Evolutionary conservation across 2,329 filamentous ascomycete species (phyloP).

Genomic region (Phyllosticta paracitricarpa): DNA sequence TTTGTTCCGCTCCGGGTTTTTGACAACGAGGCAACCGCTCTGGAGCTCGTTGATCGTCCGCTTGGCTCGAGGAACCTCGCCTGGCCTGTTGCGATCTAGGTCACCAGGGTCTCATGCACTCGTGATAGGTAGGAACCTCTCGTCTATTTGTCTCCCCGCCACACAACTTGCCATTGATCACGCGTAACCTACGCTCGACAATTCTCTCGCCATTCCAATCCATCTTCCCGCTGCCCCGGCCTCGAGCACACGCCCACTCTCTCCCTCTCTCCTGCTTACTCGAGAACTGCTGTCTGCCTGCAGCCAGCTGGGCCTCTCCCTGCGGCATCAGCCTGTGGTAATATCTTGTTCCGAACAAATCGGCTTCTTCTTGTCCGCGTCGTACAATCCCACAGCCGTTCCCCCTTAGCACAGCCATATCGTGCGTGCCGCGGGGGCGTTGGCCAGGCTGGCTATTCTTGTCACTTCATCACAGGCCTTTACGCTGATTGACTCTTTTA

Average conservation of each 20-base stretch:
- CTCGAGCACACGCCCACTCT: neutral
- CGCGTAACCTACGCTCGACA: conserved; percentile 1
- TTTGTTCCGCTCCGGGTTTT: neutral
- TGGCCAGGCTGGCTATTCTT: conserved; percentile 2
- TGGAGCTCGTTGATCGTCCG: conserved; percentile 1
- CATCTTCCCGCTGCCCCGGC: neutral
- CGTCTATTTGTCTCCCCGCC: conserved; percentile 2
- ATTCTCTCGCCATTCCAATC: conserved; percentile 4
- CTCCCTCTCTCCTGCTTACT: neutral
- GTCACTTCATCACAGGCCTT: neutral
- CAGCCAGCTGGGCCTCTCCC: conserved; percentile 9
- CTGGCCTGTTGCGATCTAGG: conserved; percentile 5
- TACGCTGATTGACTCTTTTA: neutral
- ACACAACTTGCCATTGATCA: conserved; percentile 7
- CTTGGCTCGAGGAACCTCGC: conserved; percentile 6
- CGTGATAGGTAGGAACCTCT: conserved; percentile 8
- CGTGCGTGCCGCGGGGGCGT: neutral
- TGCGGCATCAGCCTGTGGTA: conserved; percentile 1
- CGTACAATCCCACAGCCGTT: conserved; percentile 1
- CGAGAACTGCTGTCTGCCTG: neutral
- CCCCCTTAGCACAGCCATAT: neutral
- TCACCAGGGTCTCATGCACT: conserved; percentile 7
- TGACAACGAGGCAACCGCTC: neutral
- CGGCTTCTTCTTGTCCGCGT: conserved; percentile 6
- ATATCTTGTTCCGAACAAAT: conserved; percentile 10